Evolutionary conservation across 192 early-diverging fungal genomes (phyloP), one percentile per base, ranked within the genome.

Genomic region (Gonapodya sp.): DNA sequence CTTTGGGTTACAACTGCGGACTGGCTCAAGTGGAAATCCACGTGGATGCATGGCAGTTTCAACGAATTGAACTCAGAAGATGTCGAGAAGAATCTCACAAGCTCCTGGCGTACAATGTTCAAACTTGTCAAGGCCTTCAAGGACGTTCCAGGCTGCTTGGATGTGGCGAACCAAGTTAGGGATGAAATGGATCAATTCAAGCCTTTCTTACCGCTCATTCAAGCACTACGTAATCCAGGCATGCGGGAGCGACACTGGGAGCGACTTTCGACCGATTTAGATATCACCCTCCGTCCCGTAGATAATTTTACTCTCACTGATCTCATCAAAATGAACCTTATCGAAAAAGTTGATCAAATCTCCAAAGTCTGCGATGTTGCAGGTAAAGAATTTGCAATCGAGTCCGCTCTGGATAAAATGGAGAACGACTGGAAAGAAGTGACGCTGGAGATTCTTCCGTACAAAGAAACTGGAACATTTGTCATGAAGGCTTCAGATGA

Each of bases 381-480:
- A 30, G 86, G 87, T 18, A 91, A 91, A 77, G 90, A 91, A 81
- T 90, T 86, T 80, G 89, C 90, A 78, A 90, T 91, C 81, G 90
- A 91, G 79, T 90, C 90, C 79, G 90, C 89, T 1, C 82, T 91
- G n/a, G 89, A 91, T 36, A 91, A 91, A 79, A 91, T 91, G 90
- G 90, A 91, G 79, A 73, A 81, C 18, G 90, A 91, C 81, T 91
- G 90, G 90, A 84, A 91, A 74, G 84, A 85, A 16, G 83, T 91
- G 8, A 85, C 87, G 81, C 84, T 91, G 34, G 85, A 81, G 34
- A 88, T 88, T 0, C 36, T 91, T 34, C 86, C 87, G 31, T 91
- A 91, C 82, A 80, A 89, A 30, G 90, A 91, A 74, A 90, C 90
- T 36, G 90, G 90, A 16, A 90, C 88, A 18, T 88, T 90, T 79